A percentile compares a stretch with the other conserved stretches of the same genome.
Conservation (phyloP, 306 rosid genomes). For the Gleditsia sinensis region DNA sequence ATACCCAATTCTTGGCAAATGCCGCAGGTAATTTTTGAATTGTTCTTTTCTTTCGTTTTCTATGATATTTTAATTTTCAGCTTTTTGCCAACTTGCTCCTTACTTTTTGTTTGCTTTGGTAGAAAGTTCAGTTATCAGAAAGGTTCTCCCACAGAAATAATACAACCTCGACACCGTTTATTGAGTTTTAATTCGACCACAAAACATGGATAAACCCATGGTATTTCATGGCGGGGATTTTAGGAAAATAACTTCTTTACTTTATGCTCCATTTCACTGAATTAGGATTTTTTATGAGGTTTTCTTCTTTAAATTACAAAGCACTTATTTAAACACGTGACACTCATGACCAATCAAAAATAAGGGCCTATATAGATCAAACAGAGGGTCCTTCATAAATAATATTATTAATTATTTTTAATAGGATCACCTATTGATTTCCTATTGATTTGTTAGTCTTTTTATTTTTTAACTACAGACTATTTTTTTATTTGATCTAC, state of each 20-base stretch:
- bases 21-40: conserved; percentile 69
- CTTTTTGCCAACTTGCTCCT: not conserved
- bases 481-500: too few species aligned
- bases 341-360: too few species aligned
- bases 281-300: not conserved
- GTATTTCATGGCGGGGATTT: not conserved
- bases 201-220: not conserved
- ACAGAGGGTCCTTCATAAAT: too few species aligned
- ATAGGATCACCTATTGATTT: too few species aligned
- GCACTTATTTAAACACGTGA: not conserved
- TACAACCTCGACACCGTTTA: not conserved
- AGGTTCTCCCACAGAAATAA: not conserved
- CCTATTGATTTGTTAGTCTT: too few species aligned
- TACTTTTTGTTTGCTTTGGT: not conserved
- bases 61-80: not conserved
- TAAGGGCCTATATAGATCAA: too few species aligned
- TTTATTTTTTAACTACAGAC: too few species aligned
- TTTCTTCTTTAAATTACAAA: not conserved
- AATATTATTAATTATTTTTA: too few species aligned
- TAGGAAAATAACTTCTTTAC: not conserved
- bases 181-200: not conserved
- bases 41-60: not conserved
- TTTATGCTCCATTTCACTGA: not conserved
- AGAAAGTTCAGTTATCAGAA: not conserved
- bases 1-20: conserved; percentile 86